phyloP scores from a whole-genome alignment of 1,284 basidiomycete genomes.

The Ustilago lituana region DNA sequence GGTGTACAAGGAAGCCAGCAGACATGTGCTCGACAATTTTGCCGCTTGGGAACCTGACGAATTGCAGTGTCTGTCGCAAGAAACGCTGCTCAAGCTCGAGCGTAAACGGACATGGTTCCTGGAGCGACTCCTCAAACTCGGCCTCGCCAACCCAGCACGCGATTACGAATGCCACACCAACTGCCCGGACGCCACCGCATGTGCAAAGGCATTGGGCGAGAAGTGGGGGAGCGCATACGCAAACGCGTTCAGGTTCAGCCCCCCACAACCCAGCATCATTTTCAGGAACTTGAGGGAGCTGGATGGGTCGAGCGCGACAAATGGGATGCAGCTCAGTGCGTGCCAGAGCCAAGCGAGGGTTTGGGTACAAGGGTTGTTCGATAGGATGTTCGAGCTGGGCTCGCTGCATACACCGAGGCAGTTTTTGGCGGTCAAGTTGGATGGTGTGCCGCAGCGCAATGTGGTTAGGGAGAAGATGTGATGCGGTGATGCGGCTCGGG shows the following conservation, averaged over 20 bases:
- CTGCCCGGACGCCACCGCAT: conserved; percentile 81
- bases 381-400: conserved; percentile 50
- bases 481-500: too few relatives aligned
- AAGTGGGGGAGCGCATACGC: conserved; percentile 90
- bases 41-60: conserved; percentile 47
- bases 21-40: conserved; percentile 58
- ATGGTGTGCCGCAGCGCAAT: conserved; percentile 6
- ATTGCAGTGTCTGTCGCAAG: conserved; percentile 28
- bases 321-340: conserved; percentile 13
- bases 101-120: conserved; percentile 68
- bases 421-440: conserved; percentile 45
- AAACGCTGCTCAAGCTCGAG: conserved; percentile 55
- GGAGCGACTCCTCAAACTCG: conserved; percentile 89
- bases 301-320: conserved; percentile 15
- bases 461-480: too few relatives aligned
- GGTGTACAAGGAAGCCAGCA: conserved; percentile 48
- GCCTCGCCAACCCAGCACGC: conserved; percentile 82
- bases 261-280: conserved; percentile 73
- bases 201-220: conserved; percentile 88
- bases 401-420: conserved; percentile 25
- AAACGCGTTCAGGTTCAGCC: conserved; percentile 85
- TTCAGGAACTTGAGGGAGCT: conserved; percentile 49
- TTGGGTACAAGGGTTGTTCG: conserved; percentile 51
- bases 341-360: conserved; percentile 39
- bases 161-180: conserved; percentile 80